Evolutionary conservation across 2,329 filamentous ascomycete species (phyloP), one percentile per base, ranked within the genome.

Genomic region (Colletotrichum sp.): DNA sequence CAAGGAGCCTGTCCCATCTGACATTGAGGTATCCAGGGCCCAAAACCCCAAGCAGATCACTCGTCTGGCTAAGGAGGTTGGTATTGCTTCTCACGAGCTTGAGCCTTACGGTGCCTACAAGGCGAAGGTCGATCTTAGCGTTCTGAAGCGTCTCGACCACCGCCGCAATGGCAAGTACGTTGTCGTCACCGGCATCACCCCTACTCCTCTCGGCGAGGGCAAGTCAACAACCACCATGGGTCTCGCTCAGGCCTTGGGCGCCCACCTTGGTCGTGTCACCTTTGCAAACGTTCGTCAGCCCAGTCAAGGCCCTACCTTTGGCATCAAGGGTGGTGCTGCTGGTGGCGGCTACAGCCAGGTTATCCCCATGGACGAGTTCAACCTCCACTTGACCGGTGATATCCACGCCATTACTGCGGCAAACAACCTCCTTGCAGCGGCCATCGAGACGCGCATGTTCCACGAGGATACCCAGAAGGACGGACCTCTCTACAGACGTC

Each of bases 341-440:
- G 97, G 97, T 81, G 97, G 97, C 85, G 97, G 97, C 52, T 99
- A 99, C 91, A 98, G 95, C 85, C 97, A 99, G 85, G 97, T 99
- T 82, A 99, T 99, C 81, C 97, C 97, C 75, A 99, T 99, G 97
- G 97, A 99, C 81, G 97, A 99, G 86, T 99, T 99, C 89, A 99
- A 99, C 87, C 89, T 99, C 83, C 97, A 99, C 85, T 88, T 99
- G 81, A 99, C 97, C 71, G 97, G 97, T 81, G 97, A 99, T 84
- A 99, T 99, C 73, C 97, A 99, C 85, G 97, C 97, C 79, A 97
- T 99, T 82, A 96, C 96, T 69, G 96, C 96, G 32, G 97, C 97
- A 49, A 99, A 99, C 90, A 99, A 99, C 87, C 90, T 99, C 74
- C 91, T 99, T 59, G 96, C 97, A 60, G 97, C 97, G 71, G 97